Conservation (phyloP, 1,284 basidiomycete genomes). For the Sanghuangporus sanghuang region DNA sequence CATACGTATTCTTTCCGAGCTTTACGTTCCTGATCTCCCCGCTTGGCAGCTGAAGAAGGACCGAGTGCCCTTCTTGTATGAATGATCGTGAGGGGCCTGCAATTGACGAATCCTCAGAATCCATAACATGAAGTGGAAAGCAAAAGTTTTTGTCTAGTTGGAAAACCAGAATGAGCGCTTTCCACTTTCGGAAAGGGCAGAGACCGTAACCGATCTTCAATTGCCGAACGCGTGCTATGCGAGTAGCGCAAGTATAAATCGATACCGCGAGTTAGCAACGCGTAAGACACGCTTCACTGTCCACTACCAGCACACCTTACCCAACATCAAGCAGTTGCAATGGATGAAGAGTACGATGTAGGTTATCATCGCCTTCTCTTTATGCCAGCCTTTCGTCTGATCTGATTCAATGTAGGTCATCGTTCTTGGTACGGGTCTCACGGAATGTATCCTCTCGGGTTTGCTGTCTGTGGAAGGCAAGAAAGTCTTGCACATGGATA, state of each 20-base stretch:
- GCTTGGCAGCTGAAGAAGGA: constrained; percentile 64
- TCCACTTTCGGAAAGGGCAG: not conserved
- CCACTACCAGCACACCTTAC: not conserved
- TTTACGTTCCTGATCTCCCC: constrained; percentile 65
- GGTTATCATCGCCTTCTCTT: constrained; percentile 22
- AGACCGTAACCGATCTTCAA: not conserved
- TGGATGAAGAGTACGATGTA: constrained; percentile 92
- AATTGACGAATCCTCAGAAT: not conserved
- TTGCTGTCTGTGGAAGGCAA: constrained; percentile 97
- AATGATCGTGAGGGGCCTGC: constrained; percentile 19
- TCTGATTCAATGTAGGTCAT: constrained; percentile 58
- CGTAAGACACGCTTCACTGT: not conserved
- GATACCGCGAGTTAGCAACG: constrained; percentile 6
- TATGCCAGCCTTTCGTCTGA: constrained; percentile 16
- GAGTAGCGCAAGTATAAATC: constrained; percentile 4
- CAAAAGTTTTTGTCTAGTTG: not conserved
- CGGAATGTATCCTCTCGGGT: constrained; percentile 97
- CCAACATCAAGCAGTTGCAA: constrained; percentile 30
- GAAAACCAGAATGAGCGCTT: not conserved
- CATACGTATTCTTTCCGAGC: constrained; percentile 62
- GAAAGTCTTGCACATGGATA: constrained; percentile 99
- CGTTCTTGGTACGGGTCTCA: constrained; percentile 93
- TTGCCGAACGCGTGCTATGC: not conserved
- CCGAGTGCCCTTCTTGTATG: constrained; percentile 57
- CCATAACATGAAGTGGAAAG: not conserved